Conservation (phyloP, 2,329 filamentous ascomycete genomes). For the Penicillium janthinellum region DNA sequence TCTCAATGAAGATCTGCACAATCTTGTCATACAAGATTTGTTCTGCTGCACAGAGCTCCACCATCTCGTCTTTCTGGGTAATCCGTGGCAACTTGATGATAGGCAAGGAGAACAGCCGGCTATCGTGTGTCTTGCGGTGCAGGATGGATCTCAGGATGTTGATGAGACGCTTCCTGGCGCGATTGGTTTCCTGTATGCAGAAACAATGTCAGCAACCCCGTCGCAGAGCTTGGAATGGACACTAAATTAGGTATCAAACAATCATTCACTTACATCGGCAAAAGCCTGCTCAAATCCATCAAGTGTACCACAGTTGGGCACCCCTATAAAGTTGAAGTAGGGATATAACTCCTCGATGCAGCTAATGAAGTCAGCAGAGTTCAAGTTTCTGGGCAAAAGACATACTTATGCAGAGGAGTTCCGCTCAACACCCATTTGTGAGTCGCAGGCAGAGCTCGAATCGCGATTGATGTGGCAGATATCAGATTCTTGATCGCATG, state of each 20-base stretch:
- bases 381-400: slow-evolving; percentile 1
- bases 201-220: not conserved
- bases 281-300: slow-evolving; percentile 30
- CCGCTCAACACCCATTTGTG: slow-evolving; percentile 44
- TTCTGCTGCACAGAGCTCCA: slow-evolving; percentile 57
- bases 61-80: slow-evolving; percentile 42
- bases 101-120: slow-evolving; percentile 55
- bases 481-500: slow-evolving; percentile 42
- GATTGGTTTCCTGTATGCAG: slow-evolving; percentile 13
- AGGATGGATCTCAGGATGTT: slow-evolving; percentile 47
- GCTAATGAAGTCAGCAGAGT: slow-evolving; percentile 16
- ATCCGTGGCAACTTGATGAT: slow-evolving; percentile 58
- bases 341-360: slow-evolving; percentile 42
- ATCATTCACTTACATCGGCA: slow-evolving; percentile 20
- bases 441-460: slow-evolving; percentile 37
- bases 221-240: not conserved
- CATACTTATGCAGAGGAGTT: slow-evolving; percentile 44
- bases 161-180: slow-evolving; percentile 26
- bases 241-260: not conserved
- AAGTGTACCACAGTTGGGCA: slow-evolving; percentile 30
- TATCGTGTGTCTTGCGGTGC: slow-evolving; percentile 58
- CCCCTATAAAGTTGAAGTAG: slow-evolving; percentile 41
- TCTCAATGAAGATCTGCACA: slow-evolving; percentile 41
- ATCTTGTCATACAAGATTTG: slow-evolving; percentile 58
- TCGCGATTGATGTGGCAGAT: slow-evolving; percentile 38